Percentiles rank a stretch among this genome's conserved stretches.
These are phyloP conservation scores for Lodderomyces pseudojiufengensis DNA, from an alignment of 1,139 yeast genomes.

Conservation along the genomic window DNA sequence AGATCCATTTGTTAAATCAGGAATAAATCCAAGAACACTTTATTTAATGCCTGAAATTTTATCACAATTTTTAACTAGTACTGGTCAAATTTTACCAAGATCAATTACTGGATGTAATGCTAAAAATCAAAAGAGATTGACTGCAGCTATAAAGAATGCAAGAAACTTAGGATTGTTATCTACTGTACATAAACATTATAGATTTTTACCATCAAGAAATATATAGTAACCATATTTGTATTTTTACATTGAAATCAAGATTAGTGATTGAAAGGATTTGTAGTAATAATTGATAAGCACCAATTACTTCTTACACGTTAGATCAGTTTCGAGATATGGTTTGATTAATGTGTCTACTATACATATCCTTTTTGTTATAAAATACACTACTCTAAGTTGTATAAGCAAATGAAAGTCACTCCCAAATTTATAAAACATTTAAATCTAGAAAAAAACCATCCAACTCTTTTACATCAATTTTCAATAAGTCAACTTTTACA, in stretches of 20 bases:
- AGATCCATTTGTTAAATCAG: constrained; percentile 50
- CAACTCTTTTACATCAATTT: no score
- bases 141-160: constrained; percentile 67
- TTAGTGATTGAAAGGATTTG: not conserved
- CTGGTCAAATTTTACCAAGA: constrained; percentile 68
- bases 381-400: no score
- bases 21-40: constrained; percentile 60
- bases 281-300: no score
- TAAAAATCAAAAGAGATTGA: constrained; percentile 58
- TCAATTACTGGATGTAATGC: constrained; percentile 62
- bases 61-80: constrained; percentile 52
- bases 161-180: constrained; percentile 66
- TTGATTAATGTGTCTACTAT: no score
- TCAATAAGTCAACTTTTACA: no score
- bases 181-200: constrained; percentile 54
- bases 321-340: no score
- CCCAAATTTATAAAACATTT: not conserved
- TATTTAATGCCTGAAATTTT: constrained; percentile 65
- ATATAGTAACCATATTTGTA: no score
- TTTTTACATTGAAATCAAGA: not conserved
- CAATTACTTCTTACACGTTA: no score
- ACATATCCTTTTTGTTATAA: no score
- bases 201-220: constrained; percentile 39
- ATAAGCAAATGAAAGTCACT: no score
- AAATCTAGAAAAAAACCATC: not conserved